These are phyloP conservation scores for Globisporangium mamillatum DNA, from an alignment of 352 stramenopile species.

Conservation along the genomic window DNA sequence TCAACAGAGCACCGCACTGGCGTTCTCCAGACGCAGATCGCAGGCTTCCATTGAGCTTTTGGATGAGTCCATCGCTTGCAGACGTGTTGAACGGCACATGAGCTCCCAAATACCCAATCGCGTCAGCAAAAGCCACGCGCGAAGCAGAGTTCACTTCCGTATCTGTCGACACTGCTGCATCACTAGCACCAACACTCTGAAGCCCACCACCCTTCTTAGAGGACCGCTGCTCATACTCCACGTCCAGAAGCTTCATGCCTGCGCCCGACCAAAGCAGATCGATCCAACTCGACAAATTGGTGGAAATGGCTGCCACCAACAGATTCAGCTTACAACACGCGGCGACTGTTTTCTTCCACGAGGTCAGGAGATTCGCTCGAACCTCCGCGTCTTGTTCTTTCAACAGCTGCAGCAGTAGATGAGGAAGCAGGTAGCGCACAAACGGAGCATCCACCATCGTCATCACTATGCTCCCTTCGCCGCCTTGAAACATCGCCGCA, in stretches of 20 bases:
- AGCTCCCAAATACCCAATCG: slow-evolving; percentile 40
- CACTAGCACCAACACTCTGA: neutral
- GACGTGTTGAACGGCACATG: slow-evolving; percentile 24
- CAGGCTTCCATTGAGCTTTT: slow-evolving; percentile 29
- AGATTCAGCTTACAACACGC: slow-evolving; percentile 19
- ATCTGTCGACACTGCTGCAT: neutral
- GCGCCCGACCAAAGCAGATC: slow-evolving; percentile 52
- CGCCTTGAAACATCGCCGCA: slow-evolving; percentile 34
- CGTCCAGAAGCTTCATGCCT: slow-evolving; percentile 27
- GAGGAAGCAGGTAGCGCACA: slow-evolving; percentile 37
- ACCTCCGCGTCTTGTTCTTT: slow-evolving; percentile 35
- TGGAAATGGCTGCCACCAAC: slow-evolving; percentile 25
- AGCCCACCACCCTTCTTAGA: neutral
- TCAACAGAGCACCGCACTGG: slow-evolving; percentile 58
- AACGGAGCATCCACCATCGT: slow-evolving; percentile 2
- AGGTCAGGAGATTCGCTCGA: slow-evolving; percentile 26
- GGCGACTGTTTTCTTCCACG: slow-evolving; percentile 42
- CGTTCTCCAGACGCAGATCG: slow-evolving; percentile 41
- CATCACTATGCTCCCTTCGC: neutral
- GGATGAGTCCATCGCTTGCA: slow-evolving; percentile 21
- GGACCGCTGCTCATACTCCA: slow-evolving; percentile 13
- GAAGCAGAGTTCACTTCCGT: slow-evolving; percentile 26
- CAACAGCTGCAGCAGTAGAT: slow-evolving; percentile 64
- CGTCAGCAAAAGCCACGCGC: slow-evolving; percentile 57
- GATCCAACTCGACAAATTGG: slow-evolving; percentile 35